Conservation (phyloP, 140 eudicot species). For the Bidens hawaiensis region DNA sequence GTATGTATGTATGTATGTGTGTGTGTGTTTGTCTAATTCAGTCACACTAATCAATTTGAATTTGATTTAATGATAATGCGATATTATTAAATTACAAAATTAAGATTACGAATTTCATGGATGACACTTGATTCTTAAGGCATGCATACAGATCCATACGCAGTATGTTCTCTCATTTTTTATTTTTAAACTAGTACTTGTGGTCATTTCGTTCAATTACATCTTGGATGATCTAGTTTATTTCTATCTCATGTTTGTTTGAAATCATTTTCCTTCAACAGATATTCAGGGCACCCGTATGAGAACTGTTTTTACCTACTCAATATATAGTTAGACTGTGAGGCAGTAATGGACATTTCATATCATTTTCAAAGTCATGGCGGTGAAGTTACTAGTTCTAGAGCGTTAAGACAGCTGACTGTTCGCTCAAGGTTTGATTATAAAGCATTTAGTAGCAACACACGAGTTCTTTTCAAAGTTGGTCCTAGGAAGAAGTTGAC, state of each 20-base stretch:
- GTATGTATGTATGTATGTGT: no score
- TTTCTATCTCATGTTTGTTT: conserved; percentile 13
- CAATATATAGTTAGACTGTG: conserved; percentile 15
- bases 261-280: conserved; percentile 18
- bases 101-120: conserved; percentile 1
- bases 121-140: not conserved
- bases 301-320: conserved; percentile 23
- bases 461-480: conserved; percentile 23
- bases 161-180: not conserved
- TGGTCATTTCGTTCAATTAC: not conserved
- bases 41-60: no score
- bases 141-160: conserved; percentile 10
- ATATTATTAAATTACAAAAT: not conserved
- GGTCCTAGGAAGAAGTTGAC: conserved; percentile 30
- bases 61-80: no score
- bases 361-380: conserved; percentile 31
- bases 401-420: conserved; percentile 26
- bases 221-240: conserved; percentile 3
- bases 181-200: not conserved
- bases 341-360: conserved; percentile 45
- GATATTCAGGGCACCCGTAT: conserved; percentile 31
- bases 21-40: no score
- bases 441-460: conserved; percentile 34
- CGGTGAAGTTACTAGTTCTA: conserved; percentile 41
- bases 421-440: conserved; percentile 22